Percentiles rank a stretch among this genome's conserved stretches.
phyloP scores from a whole-genome alignment of 345 rosid species.

The Psidium guajava region DNA sequence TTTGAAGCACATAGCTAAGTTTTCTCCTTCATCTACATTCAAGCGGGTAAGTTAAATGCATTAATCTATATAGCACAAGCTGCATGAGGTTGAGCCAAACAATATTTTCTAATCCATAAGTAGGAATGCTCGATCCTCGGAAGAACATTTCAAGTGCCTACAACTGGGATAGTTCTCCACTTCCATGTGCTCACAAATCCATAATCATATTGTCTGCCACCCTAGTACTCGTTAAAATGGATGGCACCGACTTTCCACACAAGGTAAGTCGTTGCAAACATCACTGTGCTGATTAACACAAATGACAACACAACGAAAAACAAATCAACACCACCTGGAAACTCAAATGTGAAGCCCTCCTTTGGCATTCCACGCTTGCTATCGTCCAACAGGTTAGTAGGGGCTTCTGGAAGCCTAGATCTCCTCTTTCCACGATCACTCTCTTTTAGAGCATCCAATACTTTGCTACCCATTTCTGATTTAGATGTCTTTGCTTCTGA shows the following conservation, averaged over 20 bases:
- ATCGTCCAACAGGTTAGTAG: conserved; percentile 78
- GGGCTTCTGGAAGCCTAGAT: conserved; percentile 81
- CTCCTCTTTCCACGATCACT: conserved; percentile 64
- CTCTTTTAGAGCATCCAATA: conserved; percentile 62
- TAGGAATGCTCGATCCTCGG: background rate
- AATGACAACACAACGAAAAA: conserved; percentile 55
- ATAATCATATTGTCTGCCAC: conserved; percentile 1
- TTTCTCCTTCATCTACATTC: background rate
- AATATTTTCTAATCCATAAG: background rate
- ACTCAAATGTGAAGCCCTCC: conserved; percentile 56
- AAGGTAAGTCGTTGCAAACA: conserved; percentile 77
- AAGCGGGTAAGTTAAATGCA: background rate
- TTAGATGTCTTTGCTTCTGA: conserved; percentile 44
- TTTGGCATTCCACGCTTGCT: conserved; percentile 80
- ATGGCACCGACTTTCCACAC: conserved; percentile 94
- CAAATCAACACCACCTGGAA: conserved; percentile 72
- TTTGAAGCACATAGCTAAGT: background rate
- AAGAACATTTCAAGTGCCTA: background rate
- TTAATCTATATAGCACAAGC: background rate
- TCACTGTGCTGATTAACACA: conserved; percentile 72
- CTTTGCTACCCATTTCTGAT: conserved; percentile 59
- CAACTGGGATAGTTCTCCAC: background rate
- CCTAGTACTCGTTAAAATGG: conserved; percentile 65
- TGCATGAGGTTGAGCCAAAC: background rate
- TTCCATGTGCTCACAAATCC: background rate